These are phyloP conservation scores for Penicillium sp. DNA, from an alignment of 2,329 filamentous ascomycete genomes.

Conservation along the genomic window DNA sequence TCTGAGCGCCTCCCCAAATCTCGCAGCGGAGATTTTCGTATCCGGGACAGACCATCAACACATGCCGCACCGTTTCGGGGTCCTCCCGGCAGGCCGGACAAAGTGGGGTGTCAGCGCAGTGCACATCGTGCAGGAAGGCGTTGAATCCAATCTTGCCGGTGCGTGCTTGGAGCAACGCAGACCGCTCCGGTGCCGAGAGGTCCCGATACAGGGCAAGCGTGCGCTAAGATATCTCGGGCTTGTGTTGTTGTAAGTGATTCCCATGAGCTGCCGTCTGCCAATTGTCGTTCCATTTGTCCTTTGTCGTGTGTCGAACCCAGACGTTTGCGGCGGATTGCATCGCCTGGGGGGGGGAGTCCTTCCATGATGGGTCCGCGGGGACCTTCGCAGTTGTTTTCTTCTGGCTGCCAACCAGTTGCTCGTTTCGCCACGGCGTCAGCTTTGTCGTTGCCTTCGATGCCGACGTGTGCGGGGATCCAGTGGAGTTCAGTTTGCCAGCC, in stretches of 20 bases:
- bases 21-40: no score
- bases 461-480: slow-evolving; percentile 7
- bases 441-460: slow-evolving; percentile 2
- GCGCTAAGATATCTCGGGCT: no score
- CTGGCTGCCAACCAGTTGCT: not conserved
- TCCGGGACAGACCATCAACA: no score
- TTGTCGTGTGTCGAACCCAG: slow-evolving; percentile 19
- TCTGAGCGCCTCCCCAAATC: no score
- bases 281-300: slow-evolving; percentile 18
- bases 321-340: no score
- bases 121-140: slow-evolving; percentile 2
- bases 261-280: slow-evolving; percentile 11
- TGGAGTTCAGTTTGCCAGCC: not conserved
- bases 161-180: slow-evolving; percentile 21
- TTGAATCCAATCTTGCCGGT: slow-evolving; percentile 21
- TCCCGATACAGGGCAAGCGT: no score
- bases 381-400: slow-evolving; percentile 2
- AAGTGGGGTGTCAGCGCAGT: slow-evolving; percentile 1
- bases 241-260: slow-evolving; percentile 16
- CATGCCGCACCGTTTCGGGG: not conserved
- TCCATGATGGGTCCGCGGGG: no score
- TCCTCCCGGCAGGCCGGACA: slow-evolving; percentile 1
- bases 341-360: no score
- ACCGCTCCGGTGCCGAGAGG: no score
- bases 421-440: slow-evolving; percentile 3